Conservation (phyloP, 2,329 filamentous ascomycete genomes). For the Phyllosticta citribraziliensis region DNA sequence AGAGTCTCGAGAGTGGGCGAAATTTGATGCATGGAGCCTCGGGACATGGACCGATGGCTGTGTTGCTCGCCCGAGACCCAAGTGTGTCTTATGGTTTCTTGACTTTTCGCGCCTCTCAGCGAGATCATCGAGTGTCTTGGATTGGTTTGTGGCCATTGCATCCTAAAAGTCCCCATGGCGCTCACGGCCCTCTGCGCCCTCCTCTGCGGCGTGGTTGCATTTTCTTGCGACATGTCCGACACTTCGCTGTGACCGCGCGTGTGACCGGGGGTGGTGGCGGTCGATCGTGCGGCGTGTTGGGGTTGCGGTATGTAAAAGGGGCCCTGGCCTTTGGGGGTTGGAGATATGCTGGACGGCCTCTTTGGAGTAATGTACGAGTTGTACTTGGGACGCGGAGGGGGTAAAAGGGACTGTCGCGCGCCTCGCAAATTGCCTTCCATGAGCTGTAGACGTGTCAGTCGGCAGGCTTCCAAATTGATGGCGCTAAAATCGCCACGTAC, state of each 20-base stretch:
- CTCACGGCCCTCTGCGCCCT: slow-evolving; percentile 28
- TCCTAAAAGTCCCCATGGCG: slow-evolving; percentile 27
- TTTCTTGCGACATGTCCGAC: slow-evolving; percentile 23
- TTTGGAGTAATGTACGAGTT: slow-evolving; percentile 33
- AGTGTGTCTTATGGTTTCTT: slow-evolving; percentile 28
- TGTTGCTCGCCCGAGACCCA: slow-evolving; percentile 4
- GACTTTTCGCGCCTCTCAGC: slow-evolving; percentile 29
- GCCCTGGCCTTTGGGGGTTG: slow-evolving; percentile 20
- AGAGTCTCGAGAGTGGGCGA: slow-evolving; percentile 35
- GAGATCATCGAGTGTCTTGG: slow-evolving; percentile 12
- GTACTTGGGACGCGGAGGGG: slow-evolving; percentile 32
- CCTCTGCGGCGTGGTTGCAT: slow-evolving; percentile 14
- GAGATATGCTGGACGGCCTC: slow-evolving; percentile 22
- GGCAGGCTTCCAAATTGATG: neutral
- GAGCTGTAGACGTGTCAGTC: slow-evolving; percentile 45
- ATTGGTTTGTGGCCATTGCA: slow-evolving; percentile 23
- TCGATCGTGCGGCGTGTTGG: slow-evolving; percentile 12
- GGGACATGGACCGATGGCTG: slow-evolving; percentile 3
- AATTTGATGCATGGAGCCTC: slow-evolving; percentile 23
- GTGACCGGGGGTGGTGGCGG: slow-evolving; percentile 25
- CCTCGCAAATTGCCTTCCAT: slow-evolving; percentile 88
- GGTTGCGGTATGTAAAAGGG: slow-evolving; percentile 6
- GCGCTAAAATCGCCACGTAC: slow-evolving; percentile 42
- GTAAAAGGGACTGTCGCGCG: slow-evolving; percentile 59
- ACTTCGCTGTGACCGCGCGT: slow-evolving; percentile 33